A percentile compares a stretch with the other conserved stretches of the same genome.
phyloP scores from a whole-genome alignment of 78 protist genomes.

The Blattamonas nauphoetae region DNA sequence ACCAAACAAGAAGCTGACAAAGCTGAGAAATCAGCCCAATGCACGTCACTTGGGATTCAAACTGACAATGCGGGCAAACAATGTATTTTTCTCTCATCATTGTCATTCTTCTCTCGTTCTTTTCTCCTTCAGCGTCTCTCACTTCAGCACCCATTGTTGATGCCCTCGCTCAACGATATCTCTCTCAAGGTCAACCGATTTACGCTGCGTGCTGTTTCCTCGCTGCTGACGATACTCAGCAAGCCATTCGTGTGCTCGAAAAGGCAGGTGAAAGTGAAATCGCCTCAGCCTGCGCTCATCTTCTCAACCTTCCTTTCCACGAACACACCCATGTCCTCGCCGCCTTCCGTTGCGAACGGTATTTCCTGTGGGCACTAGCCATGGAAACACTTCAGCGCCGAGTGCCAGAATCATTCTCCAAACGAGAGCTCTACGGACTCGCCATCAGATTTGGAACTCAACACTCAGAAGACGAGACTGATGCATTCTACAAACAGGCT shows the following conservation, averaged over 20 bases:
- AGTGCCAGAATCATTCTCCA: not conserved
- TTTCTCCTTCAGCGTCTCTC: no score
- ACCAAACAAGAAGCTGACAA: no score
- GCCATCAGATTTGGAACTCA: not conserved
- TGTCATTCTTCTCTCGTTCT: no score
- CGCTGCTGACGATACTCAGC: not conserved
- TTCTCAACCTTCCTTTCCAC: not conserved
- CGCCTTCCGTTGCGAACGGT: constrained; percentile 12
- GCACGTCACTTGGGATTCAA: no score
- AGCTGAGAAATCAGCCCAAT: no score
- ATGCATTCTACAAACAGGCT: not conserved
- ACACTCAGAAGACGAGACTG: not conserved
- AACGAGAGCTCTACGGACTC: not conserved
- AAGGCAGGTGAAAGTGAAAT: not conserved
- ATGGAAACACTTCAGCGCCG: not conserved
- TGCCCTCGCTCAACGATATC: no score
- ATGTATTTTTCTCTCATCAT: no score
- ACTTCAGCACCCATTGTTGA: no score
- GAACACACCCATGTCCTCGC: not conserved
- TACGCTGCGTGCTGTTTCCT: constrained; percentile 4
- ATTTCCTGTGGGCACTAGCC: not conserved
- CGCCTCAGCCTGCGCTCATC: not conserved
- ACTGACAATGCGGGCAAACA: no score
- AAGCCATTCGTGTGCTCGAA: not conserved
- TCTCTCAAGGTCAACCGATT: not conserved